Percentiles rank a stretch among this genome's conserved stretches.
These are phyloP conservation scores for Solanum dulcamara DNA, from an alignment of 257 asterid genomes.

Conservation along the genomic window DNA sequence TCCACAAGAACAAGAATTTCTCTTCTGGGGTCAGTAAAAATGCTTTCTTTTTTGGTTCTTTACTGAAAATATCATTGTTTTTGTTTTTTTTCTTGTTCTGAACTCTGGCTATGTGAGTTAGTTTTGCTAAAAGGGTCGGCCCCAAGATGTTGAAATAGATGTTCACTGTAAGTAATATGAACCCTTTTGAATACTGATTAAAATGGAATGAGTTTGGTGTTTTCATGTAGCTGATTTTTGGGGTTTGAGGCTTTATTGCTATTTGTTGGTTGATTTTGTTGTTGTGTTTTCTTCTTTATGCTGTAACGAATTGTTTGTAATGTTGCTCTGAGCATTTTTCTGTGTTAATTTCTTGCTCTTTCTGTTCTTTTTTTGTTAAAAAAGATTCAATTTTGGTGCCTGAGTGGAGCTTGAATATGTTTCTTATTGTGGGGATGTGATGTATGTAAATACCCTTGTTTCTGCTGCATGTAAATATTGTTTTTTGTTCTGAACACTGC, in stretches of 20 bases:
- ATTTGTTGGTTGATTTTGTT: neutral
- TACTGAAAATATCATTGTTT: neutral
- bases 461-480: too few relatives aligned
- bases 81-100: neutral
- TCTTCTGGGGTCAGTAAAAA: neutral
- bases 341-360: neutral
- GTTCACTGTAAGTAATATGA: neutral
- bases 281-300: neutral
- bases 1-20: neutral
- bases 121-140: neutral
- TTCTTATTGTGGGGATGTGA: too few relatives aligned
- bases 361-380: neutral
- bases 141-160: neutral
- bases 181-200: neutral
- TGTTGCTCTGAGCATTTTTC: neutral
- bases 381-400: neutral
- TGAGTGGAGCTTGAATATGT: neutral
- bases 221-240: neutral
- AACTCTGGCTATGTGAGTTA: neutral
- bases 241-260: neutral
- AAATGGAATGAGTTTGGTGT: neutral
- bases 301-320: neutral
- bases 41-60: neutral
- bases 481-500: neutral
- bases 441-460: neutral